Conservation (phyloP, 2,329 filamentous ascomycete genomes). For the Drechslerella stenobrocha region DNA sequence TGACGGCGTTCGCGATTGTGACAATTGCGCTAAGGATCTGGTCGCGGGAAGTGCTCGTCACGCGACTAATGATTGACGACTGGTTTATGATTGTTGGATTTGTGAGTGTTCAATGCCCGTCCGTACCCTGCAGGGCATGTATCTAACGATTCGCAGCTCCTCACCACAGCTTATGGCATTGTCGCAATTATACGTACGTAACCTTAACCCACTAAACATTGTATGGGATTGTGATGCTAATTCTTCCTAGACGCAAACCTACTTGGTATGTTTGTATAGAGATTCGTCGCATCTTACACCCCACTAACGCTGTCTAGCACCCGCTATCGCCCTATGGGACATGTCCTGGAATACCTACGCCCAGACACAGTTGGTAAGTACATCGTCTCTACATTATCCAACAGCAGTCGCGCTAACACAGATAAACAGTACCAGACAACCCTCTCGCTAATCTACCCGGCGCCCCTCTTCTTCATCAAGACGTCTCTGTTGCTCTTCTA, state of each 20-base stretch:
- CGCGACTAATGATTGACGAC: conserved; percentile 30
- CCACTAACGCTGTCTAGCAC: conserved; percentile 13
- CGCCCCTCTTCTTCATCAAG: conserved; percentile 40
- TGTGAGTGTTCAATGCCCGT: conserved; percentile 10
- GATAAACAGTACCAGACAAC: conserved; percentile 33
- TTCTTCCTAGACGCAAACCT: conserved; percentile 17
- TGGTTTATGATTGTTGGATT: conserved; percentile 45
- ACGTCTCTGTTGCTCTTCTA: conserved; percentile 34
- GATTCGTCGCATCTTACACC: background rate
- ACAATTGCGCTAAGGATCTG: conserved; percentile 23
- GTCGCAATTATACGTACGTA: conserved; percentile 33
- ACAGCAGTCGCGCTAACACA: background rate
- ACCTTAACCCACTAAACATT: background rate
- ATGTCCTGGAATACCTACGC: conserved; percentile 41
- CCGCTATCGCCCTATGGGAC: conserved; percentile 35
- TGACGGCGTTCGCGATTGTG: conserved; percentile 19
- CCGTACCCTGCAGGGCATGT: too few species aligned
- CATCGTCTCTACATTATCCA: too few species aligned
- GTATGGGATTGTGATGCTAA: conserved; percentile 4
- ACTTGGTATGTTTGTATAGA: conserved; percentile 11
- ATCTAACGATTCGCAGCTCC: conserved; percentile 5
- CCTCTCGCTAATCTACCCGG: conserved; percentile 27
- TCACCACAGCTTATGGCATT: conserved; percentile 25
- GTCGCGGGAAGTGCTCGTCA: conserved; percentile 33
- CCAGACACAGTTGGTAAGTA: conserved; percentile 24